Evolutionary conservation across 768 basidiomycete species (phyloP).

Genomic region (Kwoniella pini): DNA sequence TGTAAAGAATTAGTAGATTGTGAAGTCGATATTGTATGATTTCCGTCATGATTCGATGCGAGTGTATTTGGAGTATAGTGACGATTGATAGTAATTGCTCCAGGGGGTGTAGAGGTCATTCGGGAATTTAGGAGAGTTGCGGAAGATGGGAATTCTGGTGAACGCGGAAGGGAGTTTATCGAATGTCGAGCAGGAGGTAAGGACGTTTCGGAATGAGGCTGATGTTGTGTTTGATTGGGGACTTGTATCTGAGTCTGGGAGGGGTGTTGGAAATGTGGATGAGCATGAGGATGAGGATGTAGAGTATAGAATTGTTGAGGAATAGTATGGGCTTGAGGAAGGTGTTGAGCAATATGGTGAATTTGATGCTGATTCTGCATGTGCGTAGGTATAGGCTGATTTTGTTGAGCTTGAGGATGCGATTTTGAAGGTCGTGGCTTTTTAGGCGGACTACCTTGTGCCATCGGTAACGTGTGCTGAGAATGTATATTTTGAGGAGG

Average conservation of each 20-base stretch:
- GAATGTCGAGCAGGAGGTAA: not conserved
- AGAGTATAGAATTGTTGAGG: slow-evolving; percentile 4
- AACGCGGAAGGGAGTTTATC: slow-evolving; percentile 1
- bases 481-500: not conserved
- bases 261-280: not conserved
- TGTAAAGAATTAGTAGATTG: no score
- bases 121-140: not conserved
- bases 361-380: slow-evolving; percentile 7
- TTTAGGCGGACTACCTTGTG: slow-evolving; percentile 21
- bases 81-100: not conserved
- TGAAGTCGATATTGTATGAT: no score
- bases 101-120: not conserved
- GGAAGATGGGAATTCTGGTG: not conserved
- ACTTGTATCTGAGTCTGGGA: not conserved
- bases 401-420: not conserved
- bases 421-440: slow-evolving; percentile 17
- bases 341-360: slow-evolving; percentile 7
- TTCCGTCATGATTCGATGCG: no score
- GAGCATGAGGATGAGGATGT: slow-evolving; percentile 1
- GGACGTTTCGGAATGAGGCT: no score
- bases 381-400: not conserved
- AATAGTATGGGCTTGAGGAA: not conserved
- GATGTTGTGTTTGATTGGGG: not conserved
- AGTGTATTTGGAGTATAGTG: not conserved
- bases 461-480: slow-evolving; percentile 8